Percentiles rank a stretch among this genome's conserved stretches.
Conservation (phyloP, 2,329 filamentous ascomycete species). For the Aspergillus novofumigatus region DNA sequence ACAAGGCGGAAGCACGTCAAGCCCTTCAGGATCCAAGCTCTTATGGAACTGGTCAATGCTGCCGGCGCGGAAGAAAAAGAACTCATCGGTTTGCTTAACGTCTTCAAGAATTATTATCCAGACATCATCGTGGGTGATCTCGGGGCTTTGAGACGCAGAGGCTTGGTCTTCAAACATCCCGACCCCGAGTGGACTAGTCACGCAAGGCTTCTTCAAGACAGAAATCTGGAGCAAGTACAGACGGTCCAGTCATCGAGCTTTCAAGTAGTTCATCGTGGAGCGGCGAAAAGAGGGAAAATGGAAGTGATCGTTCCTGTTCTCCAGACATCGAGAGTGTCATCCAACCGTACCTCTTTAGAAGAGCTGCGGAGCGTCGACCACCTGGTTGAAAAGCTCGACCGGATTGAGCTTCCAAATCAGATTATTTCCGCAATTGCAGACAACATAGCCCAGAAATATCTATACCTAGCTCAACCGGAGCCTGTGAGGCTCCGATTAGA, state of each 20-base stretch:
- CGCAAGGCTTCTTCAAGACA: slow-evolving; percentile 64
- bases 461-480: slow-evolving; percentile 62
- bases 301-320: slow-evolving; percentile 61
- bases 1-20: slow-evolving; percentile 79
- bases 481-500: slow-evolving; percentile 38
- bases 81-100: slow-evolving; percentile 67
- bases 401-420: slow-evolving; percentile 76
- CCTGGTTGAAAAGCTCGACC: slow-evolving; percentile 70
- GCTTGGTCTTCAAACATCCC: slow-evolving; percentile 56
- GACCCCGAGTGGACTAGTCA: slow-evolving; percentile 69
- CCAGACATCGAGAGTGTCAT: slow-evolving; percentile 68
- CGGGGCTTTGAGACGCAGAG: slow-evolving; percentile 40
- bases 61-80: slow-evolving; percentile 65
- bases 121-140: slow-evolving; percentile 76
- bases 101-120: slow-evolving; percentile 90
- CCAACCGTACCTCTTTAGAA: slow-evolving; percentile 58
- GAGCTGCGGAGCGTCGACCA: slow-evolving; percentile 69
- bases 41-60: slow-evolving; percentile 51
- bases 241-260: slow-evolving; percentile 53
- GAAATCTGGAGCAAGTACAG: slow-evolving; percentile 41
- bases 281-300: slow-evolving; percentile 47
- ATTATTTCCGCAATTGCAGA: slow-evolving; percentile 72
- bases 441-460: slow-evolving; percentile 70
- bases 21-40: slow-evolving; percentile 73
- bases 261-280: slow-evolving; percentile 56